Base-by-base conservation (phyloP, 2,329 filamentous ascomycete species). In the Akanthomyces lecanii region DNA sequence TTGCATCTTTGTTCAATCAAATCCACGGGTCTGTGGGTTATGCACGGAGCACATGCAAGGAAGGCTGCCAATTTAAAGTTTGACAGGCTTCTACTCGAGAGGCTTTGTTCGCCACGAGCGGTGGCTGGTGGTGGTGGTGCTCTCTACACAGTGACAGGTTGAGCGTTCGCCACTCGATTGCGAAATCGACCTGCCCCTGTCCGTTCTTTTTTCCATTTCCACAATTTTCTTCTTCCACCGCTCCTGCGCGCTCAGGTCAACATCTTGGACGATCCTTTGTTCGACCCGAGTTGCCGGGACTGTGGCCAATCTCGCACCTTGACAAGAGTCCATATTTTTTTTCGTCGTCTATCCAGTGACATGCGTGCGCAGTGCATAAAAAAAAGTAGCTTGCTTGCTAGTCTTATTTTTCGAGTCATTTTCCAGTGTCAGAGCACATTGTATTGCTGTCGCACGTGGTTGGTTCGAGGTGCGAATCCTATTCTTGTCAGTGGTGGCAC, bases 11-110 rank as follows among this genome's bases (percentile, higher is more conserved):
- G 33, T 11, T 30, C 47, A 48, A n/a, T 21, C 55, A 58, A 18
- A n/a, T 51, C 33, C 33, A 21, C 44, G 36, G 45, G 47, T 60
- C 47, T 52, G 47, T 60, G 57, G 36, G 56, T 60, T 52, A 51
- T 60, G 57, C 57, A 52, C 42, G 45, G 47, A 42, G 56, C 33
- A 12, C 40, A 36, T 14, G 11, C 7, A 33, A 36, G 40, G 54
- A 8, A 30, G 56, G 10, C 25, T 10, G 25, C 44, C 12, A 16
- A 42, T 52, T 58, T 60, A 60, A 38, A 60, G 47, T 60, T 60
- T 60, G 47, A 52, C 36, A 60, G 47, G 57, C 47, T 42, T 51
- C 36, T 25, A 25, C 30, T 60, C 51, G 33, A 51, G 33, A 60
- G 47, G 12, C 18, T 30, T 21, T 30, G 33, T 44, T 40, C 6